phyloP scores from a whole-genome alignment of 331 rosid genomes.

The Arachis monticola region DNA sequence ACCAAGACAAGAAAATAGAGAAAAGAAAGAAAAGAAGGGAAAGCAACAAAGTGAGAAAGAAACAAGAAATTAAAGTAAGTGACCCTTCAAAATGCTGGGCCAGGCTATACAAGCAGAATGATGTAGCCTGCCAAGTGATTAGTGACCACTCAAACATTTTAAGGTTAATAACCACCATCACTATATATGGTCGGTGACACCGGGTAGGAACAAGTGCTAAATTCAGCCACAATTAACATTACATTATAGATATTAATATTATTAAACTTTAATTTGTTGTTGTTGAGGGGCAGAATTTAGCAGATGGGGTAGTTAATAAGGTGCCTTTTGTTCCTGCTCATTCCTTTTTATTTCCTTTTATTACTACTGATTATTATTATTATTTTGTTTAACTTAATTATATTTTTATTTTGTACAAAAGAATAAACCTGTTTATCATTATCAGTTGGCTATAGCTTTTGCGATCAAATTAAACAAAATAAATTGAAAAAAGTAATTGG shows the following conservation, averaged over 20 bases:
- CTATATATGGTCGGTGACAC: constrained; percentile 6
- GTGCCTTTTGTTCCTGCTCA: constrained; percentile 65
- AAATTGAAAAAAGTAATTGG: not conserved
- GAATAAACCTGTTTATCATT: not conserved
- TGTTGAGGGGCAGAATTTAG: constrained; percentile 58
- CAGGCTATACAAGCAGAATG: constrained; percentile 46
- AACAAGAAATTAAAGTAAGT: constrained; percentile 21
- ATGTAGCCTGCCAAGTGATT: constrained; percentile 48
- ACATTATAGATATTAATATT: not conserved
- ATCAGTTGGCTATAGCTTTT: constrained; percentile 27
- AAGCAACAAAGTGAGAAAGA: constrained; percentile 30
- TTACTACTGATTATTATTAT: not conserved
- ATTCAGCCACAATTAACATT: constrained; percentile 59
- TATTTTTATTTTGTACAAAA: not conserved
- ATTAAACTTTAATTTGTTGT: not conserved
- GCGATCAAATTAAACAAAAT: not conserved
- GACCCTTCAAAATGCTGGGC: constrained; percentile 59
- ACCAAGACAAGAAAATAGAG: constrained; percentile 37
- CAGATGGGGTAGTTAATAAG: constrained; percentile 48
- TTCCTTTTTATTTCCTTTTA: constrained; percentile 15
- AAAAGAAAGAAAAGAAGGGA: constrained; percentile 8
- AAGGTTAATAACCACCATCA: not conserved
- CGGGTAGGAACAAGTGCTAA: constrained; percentile 75
- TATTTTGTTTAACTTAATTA: not conserved
- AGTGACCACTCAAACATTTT: constrained; percentile 31